phyloP scores from a whole-genome alignment of 768 basidiomycete genomes.

The Solioccasus polychromus region DNA sequence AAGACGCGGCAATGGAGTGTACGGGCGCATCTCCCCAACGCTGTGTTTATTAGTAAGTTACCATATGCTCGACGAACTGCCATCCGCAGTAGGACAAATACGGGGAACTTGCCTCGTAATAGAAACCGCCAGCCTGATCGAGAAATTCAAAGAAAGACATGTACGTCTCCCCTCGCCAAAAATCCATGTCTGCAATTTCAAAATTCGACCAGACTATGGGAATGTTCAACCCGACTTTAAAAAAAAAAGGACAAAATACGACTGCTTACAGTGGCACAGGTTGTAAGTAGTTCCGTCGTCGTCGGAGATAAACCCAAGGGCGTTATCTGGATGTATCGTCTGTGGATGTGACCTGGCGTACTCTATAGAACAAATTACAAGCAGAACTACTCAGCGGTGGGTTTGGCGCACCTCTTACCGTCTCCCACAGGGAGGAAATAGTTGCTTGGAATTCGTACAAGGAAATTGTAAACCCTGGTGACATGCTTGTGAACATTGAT shows the following conservation, averaged over 20 bases:
- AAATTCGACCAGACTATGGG: constrained; percentile 87
- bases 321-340: constrained; percentile 49
- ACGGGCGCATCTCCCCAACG: constrained; percentile 95
- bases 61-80: neutral
- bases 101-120: constrained; percentile 62
- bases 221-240: neutral
- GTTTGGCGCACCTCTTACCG: constrained; percentile 47
- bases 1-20: constrained; percentile 86
- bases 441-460: constrained; percentile 62
- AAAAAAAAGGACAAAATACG: neutral
- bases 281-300: constrained; percentile 63
- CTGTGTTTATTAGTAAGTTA: constrained; percentile 32
- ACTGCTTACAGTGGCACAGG: constrained; percentile 55
- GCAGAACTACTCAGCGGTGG: constrained; percentile 35
- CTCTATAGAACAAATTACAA: constrained; percentile 19
- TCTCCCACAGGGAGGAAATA: constrained; percentile 61
- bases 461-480: constrained; percentile 57
- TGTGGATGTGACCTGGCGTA: constrained; percentile 40
- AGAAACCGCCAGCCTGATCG: constrained; percentile 80
- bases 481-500: neutral
- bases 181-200: constrained; percentile 82
- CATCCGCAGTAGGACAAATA: neutral
- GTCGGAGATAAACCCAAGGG: constrained; percentile 61
- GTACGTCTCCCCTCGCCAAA: constrained; percentile 85
- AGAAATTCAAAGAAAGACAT: constrained; percentile 80